Evolutionary conservation across 1,139 yeast genomes (phyloP).

Genomic region (Suhomyces taliae): DNA sequence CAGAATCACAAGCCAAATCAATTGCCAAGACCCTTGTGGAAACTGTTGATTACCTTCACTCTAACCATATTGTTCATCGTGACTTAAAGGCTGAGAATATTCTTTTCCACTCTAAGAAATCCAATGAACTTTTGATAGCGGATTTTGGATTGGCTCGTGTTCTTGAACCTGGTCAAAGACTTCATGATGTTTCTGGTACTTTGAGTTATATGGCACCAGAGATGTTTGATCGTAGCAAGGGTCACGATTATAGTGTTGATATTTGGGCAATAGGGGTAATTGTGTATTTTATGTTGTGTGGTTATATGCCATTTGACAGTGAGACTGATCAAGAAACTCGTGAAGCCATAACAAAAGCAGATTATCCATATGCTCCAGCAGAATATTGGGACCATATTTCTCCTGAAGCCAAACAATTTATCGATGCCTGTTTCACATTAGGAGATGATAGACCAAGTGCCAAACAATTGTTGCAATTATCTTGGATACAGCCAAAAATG

Average conservation of each 20-base stretch:
- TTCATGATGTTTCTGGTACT: slow-evolving; percentile 54
- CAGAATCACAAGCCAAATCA: slow-evolving; percentile 51
- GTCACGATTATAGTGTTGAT: slow-evolving; percentile 64
- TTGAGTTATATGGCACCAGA: slow-evolving; percentile 79
- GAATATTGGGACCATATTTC: slow-evolving; percentile 61
- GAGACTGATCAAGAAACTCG: slow-evolving; percentile 70
- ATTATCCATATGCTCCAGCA: slow-evolving; percentile 60
- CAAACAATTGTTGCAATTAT: slow-evolving; percentile 47
- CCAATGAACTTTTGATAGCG: slow-evolving; percentile 56
- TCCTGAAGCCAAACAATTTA: slow-evolving; percentile 56
- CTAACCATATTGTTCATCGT: slow-evolving; percentile 38
- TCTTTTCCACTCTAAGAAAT: slow-evolving; percentile 27
- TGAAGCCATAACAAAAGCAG: slow-evolving; percentile 57
- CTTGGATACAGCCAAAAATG: slow-evolving; percentile 33
- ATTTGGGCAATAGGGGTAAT: slow-evolving; percentile 80
- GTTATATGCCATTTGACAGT: slow-evolving; percentile 79
- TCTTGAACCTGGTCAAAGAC: slow-evolving; percentile 17
- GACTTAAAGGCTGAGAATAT: slow-evolving; percentile 46
- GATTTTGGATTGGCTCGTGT: slow-evolving; percentile 67
- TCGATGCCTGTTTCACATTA: slow-evolving; percentile 52
- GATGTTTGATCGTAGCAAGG: slow-evolving; percentile 46
- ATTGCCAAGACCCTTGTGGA: slow-evolving; percentile 29
- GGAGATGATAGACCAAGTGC: slow-evolving; percentile 51
- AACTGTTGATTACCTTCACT: slow-evolving; percentile 33
- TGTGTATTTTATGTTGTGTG: slow-evolving; percentile 69